Percentiles rank a stretch among this genome's conserved stretches.
Conservation (phyloP, 306 rosid species). For the Cucurbita maxima region DNA sequence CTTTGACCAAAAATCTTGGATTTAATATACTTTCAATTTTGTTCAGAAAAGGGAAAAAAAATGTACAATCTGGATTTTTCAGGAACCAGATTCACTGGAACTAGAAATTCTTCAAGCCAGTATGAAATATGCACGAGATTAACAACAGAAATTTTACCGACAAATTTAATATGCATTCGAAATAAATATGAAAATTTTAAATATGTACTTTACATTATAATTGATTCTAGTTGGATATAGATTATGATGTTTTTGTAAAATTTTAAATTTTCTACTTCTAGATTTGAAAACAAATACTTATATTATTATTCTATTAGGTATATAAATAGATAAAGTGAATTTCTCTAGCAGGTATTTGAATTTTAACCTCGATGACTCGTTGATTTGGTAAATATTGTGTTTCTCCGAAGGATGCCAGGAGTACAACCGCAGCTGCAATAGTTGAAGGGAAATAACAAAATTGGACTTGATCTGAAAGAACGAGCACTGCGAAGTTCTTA, state of each 20-base stretch:
- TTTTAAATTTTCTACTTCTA: background rate
- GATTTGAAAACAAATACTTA: background rate
- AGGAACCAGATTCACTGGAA: background rate
- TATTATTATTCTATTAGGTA: background rate
- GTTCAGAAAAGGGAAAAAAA: background rate
- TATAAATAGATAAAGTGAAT: background rate
- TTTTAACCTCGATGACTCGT: constrained; percentile 45
- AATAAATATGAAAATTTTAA: background rate
- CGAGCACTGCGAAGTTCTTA: constrained; percentile 48
- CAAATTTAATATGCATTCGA: background rate
- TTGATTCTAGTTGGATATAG: background rate
- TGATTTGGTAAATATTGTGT: constrained; percentile 31
- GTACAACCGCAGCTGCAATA: constrained; percentile 83
- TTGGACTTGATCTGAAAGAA: constrained; percentile 44
- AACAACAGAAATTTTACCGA: background rate
- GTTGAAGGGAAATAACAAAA: constrained; percentile 76
- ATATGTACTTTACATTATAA: background rate
- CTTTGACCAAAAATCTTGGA: background rate
- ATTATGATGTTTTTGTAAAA: background rate
- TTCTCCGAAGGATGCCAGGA: constrained; percentile 53
- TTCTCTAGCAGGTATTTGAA: background rate
- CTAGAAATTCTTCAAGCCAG: background rate
- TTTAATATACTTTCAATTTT: background rate
- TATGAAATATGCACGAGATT: background rate
- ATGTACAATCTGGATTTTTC: background rate